Base-by-base conservation (phyloP, 768 basidiomycete species). In the Coprinopsis cinerea region DNA sequence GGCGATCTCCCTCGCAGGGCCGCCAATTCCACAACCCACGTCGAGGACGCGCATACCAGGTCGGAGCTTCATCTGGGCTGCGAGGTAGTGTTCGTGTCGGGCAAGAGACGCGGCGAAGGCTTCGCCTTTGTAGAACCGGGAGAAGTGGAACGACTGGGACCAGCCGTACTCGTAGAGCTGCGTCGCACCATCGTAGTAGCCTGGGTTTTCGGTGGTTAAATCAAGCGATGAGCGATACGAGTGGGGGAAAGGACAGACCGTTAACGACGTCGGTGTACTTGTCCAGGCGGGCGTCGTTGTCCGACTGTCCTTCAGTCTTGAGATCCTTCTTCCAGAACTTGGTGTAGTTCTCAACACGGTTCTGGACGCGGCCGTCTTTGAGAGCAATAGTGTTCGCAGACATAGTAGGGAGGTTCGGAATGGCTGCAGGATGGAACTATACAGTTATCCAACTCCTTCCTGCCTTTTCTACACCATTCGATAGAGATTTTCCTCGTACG, bases 1-100 rank as follows among this genome's bases (percentile, higher is more conserved):
- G 3, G 92, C 89, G 59, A 99, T 99, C 66, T 93, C 90, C 42
- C 95, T 81, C 7, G 96, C 96, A 20, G 96, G 96, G 0, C 96
- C 96, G 41, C 96, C 96, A 48, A 99, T 86, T 64, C 96, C 96
- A 66, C 96, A 98, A 2, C 96, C 96, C 51, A 99, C 94, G 62
- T 99, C 96, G 53, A 99, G 85, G 35, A 99, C 94, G 27, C 85
- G 82, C 93, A 96, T 96, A 36, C 92, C 91, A 0, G 92, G 81
- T 44, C 80, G 80, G 53, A 99, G 72, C 40, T 68, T 64, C 85
- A 97, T 92, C 61, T 90, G 79, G 7, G 86, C 73, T 3, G 93
- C 84, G 56, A 99, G 89, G 71, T 94, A 98, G 71, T 99, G 95
- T 70, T 99, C 95, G 61, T 98, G 95, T 35, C 96, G 86, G 22